Evolutionary conservation across 345 rosid genomes (phyloP), one percentile per base, ranked within the genome.

Genomic region (Acer negundo): DNA sequence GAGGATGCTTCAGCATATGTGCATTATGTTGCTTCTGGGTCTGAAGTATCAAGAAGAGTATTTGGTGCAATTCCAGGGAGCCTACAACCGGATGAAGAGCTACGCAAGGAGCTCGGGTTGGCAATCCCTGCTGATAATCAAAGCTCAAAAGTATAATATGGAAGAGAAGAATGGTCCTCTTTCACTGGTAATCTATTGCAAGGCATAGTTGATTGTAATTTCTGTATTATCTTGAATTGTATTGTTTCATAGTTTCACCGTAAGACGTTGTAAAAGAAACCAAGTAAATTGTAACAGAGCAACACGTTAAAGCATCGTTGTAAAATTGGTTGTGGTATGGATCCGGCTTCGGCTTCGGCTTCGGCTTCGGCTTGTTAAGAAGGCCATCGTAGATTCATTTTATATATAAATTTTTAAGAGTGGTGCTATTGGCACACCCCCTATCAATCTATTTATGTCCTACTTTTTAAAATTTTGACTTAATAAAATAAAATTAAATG

Each of bases 61-160:
- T 94, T 96, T 64, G 98, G 99, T 44, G 98, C 98, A 35, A 82
- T 89, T 46, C 98, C 98, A 11, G 90, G 88, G 67, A 92, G 91
- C 80, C 81, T 96, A 84, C 88, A 86, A 22, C 97, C 95, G 1
- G 99, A 94, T 73, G 95, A 92, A 80, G 94, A 88, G 85, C 91
- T 82, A 69, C 66, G 88, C 53, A 84, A 82, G 76, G 99, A 91
- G 80, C 99, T 96, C 64, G 97, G 98, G 55, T 84, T 92, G 85
- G 72, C 86, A 17, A 70, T 56, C 26, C 83, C 86, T 46, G 42
- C 80, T 0, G 65, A 51, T 40, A 74, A 69, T 68, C 44, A 11
- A 68, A 59, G 83, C 67, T 76, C 70, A 17, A 42, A 58, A 72
- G 20, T 35, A 55, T 12, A 35, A 20, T 53, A 35, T 26, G 38